Evolutionary conservation across 2,329 filamentous ascomycete genomes (phyloP).

Genomic region (Monosporascus sp.): DNA sequence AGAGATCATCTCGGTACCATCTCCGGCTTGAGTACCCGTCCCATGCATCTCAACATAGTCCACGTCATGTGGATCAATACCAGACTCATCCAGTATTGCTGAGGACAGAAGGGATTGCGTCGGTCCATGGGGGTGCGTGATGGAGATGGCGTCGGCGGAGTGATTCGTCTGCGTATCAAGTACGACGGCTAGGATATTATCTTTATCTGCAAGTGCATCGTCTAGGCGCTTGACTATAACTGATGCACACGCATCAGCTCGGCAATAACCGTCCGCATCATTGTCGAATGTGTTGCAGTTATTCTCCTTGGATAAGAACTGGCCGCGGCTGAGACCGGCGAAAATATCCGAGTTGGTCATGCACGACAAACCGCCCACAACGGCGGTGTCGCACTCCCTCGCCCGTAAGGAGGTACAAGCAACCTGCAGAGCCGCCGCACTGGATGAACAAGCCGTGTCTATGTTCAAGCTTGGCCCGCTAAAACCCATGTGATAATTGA

Average conservation of each 20-base stretch:
- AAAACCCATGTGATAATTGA: conserved; percentile 39
- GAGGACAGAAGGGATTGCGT: conserved; percentile 69
- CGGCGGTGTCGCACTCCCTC: conserved; percentile 74
- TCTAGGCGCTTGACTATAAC: conserved; percentile 75
- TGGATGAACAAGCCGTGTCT: conserved; percentile 36
- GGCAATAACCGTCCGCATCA: conserved; percentile 75
- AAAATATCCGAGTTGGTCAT: conserved; percentile 79
- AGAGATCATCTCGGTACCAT: conserved; percentile 75
- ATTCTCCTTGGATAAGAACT: conserved; percentile 72
- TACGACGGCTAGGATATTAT: conserved; percentile 72
- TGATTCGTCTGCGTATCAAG: conserved; percentile 74
- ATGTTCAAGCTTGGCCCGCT: conserved; percentile 32
- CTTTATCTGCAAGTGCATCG: conserved; percentile 70
- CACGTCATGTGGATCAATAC: conserved; percentile 70
- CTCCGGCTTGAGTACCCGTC: conserved; percentile 80
- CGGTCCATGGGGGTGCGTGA: conserved; percentile 75
- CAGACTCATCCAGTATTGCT: conserved; percentile 64
- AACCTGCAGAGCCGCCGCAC: conserved; percentile 31
- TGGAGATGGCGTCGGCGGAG: conserved; percentile 73
- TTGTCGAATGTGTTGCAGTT: conserved; percentile 79
- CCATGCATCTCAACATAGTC: conserved; percentile 88
- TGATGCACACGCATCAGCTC: conserved; percentile 69
- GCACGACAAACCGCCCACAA: conserved; percentile 72
- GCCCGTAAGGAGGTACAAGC: conserved; percentile 67
- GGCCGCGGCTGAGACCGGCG: conserved; percentile 66